phyloP scores from a whole-genome alignment of 352 stramenopile genomes.

The Pythium vanterpoolii region DNA sequence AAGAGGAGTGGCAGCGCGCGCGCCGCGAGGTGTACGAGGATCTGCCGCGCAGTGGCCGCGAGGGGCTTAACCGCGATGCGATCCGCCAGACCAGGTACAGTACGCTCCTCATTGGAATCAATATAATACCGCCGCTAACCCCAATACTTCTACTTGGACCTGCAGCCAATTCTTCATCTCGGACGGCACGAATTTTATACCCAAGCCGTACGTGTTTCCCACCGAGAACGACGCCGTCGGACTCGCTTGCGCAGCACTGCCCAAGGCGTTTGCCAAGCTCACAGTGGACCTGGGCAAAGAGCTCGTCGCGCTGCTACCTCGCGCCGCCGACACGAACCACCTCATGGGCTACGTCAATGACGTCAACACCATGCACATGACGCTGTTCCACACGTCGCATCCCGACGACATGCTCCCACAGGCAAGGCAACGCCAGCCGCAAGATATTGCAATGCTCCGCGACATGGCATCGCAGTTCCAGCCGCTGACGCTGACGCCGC shows the following conservation, averaged over 20 bases:
- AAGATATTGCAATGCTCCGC: slow-evolving; percentile 46
- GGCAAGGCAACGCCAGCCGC: slow-evolving; percentile 28
- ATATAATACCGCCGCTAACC: not conserved
- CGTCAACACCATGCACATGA: slow-evolving; percentile 72
- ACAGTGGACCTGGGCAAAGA: slow-evolving; percentile 40
- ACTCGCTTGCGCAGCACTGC: slow-evolving; percentile 48
- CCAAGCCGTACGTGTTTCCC: slow-evolving; percentile 48
- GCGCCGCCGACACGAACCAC: slow-evolving; percentile 27
- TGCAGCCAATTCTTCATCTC: slow-evolving; percentile 19
- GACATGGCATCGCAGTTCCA: slow-evolving; percentile 35
- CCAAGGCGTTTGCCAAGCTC: slow-evolving; percentile 30
- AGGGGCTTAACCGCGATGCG: slow-evolving; percentile 16
- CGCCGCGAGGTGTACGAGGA: slow-evolving; percentile 17
- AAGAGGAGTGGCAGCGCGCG: slow-evolving; percentile 16
- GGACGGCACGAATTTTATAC: slow-evolving; percentile 31
- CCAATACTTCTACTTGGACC: not conserved
- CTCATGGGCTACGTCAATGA: slow-evolving; percentile 58
- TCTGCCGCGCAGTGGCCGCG: slow-evolving; percentile 13
- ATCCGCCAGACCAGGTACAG: slow-evolving; percentile 21
- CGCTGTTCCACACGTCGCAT: slow-evolving; percentile 77
- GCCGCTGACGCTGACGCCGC: slow-evolving; percentile 41
- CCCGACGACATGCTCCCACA: slow-evolving; percentile 48
- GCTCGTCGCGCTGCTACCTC: slow-evolving; percentile 41
- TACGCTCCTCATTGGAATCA: not conserved
- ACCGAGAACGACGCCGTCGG: slow-evolving; percentile 41